Percentiles rank a stretch among this genome's conserved stretches.
These are phyloP conservation scores for Baudoinia panamericana DNA, from an alignment of 495 filamentous ascomycete species.

Conservation along the genomic window DNA sequence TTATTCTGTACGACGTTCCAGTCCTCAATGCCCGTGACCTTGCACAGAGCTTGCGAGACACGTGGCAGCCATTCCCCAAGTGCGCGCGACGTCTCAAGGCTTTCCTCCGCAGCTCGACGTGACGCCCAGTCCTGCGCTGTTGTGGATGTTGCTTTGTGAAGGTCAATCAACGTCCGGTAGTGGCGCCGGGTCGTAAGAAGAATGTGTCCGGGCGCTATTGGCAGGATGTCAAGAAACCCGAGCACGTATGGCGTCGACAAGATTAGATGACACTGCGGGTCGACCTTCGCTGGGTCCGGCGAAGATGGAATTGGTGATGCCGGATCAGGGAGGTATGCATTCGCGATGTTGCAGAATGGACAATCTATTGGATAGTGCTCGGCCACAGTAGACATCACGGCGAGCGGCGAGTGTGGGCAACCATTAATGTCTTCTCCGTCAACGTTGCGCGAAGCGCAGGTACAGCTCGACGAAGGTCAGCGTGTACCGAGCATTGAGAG, in stretches of 20 bases:
- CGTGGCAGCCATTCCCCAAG: slow-evolving; percentile 52
- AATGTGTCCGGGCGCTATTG: slow-evolving; percentile 64
- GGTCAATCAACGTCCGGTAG: slow-evolving; percentile 55
- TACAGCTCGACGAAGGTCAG: too few species aligned
- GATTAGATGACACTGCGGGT: slow-evolving; percentile 44
- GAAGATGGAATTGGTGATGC: slow-evolving; percentile 22
- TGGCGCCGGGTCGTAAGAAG: slow-evolving; percentile 62
- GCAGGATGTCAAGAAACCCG: slow-evolving; percentile 86
- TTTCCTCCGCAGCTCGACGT: neutral
- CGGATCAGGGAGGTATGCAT: slow-evolving; percentile 25
- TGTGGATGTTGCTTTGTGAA: slow-evolving; percentile 49
- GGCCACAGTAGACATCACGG: slow-evolving; percentile 9
- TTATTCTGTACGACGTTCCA: slow-evolving; percentile 97
- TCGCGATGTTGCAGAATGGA: slow-evolving; percentile 55
- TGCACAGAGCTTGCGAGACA: slow-evolving; percentile 55
- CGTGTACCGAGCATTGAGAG: too few species aligned
- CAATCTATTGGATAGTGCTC: slow-evolving; percentile 31
- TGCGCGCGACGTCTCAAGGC: slow-evolving; percentile 2
- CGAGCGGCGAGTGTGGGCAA: too few species aligned
- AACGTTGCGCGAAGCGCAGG: too few species aligned
- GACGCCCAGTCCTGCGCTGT: slow-evolving; percentile 11
- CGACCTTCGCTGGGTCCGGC: slow-evolving; percentile 18
- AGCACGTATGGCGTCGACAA: slow-evolving; percentile 59
- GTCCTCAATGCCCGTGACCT: slow-evolving; percentile 50
- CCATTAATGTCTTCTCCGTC: too few species aligned